Evolutionary conservation across 2,329 filamentous ascomycete species (phyloP).

Genomic region (Diplodia scrobiculata): DNA sequence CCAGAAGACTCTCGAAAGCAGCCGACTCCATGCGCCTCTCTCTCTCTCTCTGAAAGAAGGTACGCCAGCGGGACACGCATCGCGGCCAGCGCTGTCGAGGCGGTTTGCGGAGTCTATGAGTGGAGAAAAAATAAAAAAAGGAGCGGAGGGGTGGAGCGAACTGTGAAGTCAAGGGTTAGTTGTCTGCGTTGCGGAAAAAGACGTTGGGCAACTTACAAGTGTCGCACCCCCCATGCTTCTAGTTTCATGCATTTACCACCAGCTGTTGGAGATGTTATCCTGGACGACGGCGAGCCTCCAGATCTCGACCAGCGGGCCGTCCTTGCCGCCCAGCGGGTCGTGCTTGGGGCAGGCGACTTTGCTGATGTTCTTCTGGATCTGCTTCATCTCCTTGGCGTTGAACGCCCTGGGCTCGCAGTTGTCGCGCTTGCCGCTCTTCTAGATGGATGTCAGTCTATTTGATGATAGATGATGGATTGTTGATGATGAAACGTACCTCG

Average conservation of each 20-base stretch:
- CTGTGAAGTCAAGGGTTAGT: background rate
- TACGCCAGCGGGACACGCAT: background rate
- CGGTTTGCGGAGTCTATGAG: background rate
- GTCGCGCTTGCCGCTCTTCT: conserved; percentile 6
- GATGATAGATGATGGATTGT: background rate
- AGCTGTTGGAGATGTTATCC: conserved; percentile 6
- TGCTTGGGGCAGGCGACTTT: conserved; percentile 9
- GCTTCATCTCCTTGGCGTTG: conserved; percentile 3
- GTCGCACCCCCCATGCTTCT: background rate
- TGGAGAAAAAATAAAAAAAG: too few species aligned
- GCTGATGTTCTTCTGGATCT: conserved; percentile 4
- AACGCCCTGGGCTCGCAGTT: background rate
- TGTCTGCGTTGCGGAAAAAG: background rate
- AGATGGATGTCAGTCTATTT: background rate
- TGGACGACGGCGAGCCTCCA: conserved; percentile 27
- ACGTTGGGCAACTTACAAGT: background rate
- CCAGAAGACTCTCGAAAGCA: background rate
- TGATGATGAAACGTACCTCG: conserved; percentile 2
- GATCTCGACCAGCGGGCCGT: conserved; percentile 32
- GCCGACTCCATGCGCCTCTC: background rate
- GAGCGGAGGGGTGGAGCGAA: background rate
- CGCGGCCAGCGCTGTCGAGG: background rate
- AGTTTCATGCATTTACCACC: background rate
- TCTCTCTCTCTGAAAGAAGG: background rate
- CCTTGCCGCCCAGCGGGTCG: conserved; percentile 17